Evolutionary conservation across 495 filamentous ascomycete genomes (phyloP).

Genomic region (Rostrohypoxylon terebratum): DNA sequence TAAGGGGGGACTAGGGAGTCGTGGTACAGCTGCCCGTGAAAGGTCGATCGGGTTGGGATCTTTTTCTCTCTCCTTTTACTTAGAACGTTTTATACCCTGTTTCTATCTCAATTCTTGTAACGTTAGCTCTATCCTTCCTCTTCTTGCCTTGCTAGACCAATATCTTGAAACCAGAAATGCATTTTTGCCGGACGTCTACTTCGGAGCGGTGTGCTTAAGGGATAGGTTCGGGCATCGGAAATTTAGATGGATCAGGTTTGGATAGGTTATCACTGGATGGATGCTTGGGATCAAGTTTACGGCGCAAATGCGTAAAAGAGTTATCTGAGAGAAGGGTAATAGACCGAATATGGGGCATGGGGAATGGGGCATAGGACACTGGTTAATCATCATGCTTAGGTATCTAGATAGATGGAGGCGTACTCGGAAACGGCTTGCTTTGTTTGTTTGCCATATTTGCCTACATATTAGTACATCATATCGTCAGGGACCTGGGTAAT

Average conservation of each 20-base stretch:
- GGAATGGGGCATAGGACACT: neutral
- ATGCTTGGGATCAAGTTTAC: slow-evolving; percentile 5
- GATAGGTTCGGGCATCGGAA: neutral
- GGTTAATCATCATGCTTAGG: neutral
- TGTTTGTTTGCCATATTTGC: neutral
- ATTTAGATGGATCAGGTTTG: slow-evolving; percentile 7
- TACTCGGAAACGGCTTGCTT: slow-evolving; percentile 9
- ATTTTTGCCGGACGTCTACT: slow-evolving; percentile 14
- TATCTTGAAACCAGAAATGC: slow-evolving; percentile 29
- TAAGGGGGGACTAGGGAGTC: neutral
- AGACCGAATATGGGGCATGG: neutral
- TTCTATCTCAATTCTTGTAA: slow-evolving; percentile 35
- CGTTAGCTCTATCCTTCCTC: slow-evolving; percentile 22
- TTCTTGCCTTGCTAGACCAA: slow-evolving; percentile 34
- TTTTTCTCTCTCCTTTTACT: slow-evolving; percentile 20
- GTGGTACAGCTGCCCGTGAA: neutral
- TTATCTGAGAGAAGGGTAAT: slow-evolving; percentile 6
- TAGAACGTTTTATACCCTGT: slow-evolving; percentile 45
- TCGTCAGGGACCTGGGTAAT: slow-evolving; percentile 5
- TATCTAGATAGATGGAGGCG: slow-evolving; percentile 28
- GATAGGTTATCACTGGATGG: slow-evolving; percentile 1
- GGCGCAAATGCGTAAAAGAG: slow-evolving; percentile 22
- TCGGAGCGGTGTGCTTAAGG: slow-evolving; percentile 11
- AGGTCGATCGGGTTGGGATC: slow-evolving; percentile 10
- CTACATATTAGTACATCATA: neutral